Evolutionary conservation across 2,329 filamentous ascomycete genomes (phyloP), one percentile per base, ranked within the genome.

Genomic region (Aulographum hederae): DNA sequence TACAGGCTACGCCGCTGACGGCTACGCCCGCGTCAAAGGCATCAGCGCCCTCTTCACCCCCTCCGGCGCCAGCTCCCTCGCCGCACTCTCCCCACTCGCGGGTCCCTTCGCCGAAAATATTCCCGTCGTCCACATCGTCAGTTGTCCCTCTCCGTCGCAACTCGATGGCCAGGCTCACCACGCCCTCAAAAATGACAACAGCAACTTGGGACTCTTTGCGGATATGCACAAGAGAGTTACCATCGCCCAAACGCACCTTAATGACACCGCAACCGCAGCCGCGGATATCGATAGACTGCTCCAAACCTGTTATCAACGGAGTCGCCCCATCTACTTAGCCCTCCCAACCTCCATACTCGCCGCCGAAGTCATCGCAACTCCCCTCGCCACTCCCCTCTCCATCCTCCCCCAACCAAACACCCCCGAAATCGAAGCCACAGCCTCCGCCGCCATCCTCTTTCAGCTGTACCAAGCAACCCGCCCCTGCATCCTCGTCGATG

Each of bases 241-340:
- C 1, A 78, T 73, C 47, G 69, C 71, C 15, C 63, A 78, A 25
- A 72, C 76, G 33, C 73, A 75, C 43, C 63, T 92, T 34, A 74
- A 71, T 46, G 66, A 79, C 39, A 69, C 76, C 2, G 53, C 63
- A 36, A 74, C 79, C 40, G 78, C 78, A 26, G 73, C 80, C 6
- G 58, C 62, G 11, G 69, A 82, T 44, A 85, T 92, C 42, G 84
- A 92, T 49, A 65, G 79, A 43, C 71, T 77, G 3, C 64, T 92
- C 18, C 67, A 68, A 19, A 65, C 82, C 53, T 89, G 80, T 50
- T 81, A 69, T 58, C 53, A 80, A 28, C 62, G 68, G 34, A 80
- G 74, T 37, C 67, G 78, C 13, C 84, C 84, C 3, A 78, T 91
- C 31, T 92, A 92, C 53, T 73, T 92, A 43, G 75, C 75, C 47